Base-by-base conservation (phyloP, 163 green algal genomes). In the Coccomyxa subellipsoidea region DNA sequence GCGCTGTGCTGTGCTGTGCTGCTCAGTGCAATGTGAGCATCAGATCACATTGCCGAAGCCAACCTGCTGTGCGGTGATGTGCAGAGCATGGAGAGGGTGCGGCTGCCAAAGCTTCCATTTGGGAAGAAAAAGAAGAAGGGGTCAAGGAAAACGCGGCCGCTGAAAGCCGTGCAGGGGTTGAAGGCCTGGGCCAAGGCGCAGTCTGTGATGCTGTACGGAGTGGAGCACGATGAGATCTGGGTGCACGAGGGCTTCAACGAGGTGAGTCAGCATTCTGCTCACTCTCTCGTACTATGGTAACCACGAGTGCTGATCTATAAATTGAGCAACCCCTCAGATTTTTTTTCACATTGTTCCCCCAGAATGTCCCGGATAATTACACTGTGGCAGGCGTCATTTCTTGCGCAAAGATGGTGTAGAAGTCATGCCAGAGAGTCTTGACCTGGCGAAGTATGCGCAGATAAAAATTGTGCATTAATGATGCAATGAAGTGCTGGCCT, bases 171-270 rank as follows among this genome's bases (percentile, higher is more conserved):
- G 27, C 29, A 73, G 27, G 66, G 29, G 18, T 18, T 81, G 29
- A 36, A n/a, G 36, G 31, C 27, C 0, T 80, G 80, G 80, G 47
- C 53, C 39, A 83, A 78, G 29, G 72, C 80, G n/a, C 80, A 83
- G 80, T 32, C 70, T 10, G 35, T 79, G 38, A 83, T 79, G 69
- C 38, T 79, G 80, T 81, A 72, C 15, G 31, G 66, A 34, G 40
- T 39, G 7, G 81, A 84, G 35, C 81, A 84, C 54, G n/a, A 84
- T 38, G 53, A 84, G 37, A 69, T 81, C 34, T 84, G 81, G 81
- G 34, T 69, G 12, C 81, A 84, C 54, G 69, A 71, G 27, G 81
- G 81, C 53, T 84, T 84, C 37, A 54, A 81, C 36, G 32, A 78
- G 66, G 79, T 78, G n/a, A 59, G 76, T 69, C n/a, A n/a, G n/a